Base-by-base conservation (phyloP, 2,329 filamentous ascomycete genomes). In the Ilyonectria destructans region DNA sequence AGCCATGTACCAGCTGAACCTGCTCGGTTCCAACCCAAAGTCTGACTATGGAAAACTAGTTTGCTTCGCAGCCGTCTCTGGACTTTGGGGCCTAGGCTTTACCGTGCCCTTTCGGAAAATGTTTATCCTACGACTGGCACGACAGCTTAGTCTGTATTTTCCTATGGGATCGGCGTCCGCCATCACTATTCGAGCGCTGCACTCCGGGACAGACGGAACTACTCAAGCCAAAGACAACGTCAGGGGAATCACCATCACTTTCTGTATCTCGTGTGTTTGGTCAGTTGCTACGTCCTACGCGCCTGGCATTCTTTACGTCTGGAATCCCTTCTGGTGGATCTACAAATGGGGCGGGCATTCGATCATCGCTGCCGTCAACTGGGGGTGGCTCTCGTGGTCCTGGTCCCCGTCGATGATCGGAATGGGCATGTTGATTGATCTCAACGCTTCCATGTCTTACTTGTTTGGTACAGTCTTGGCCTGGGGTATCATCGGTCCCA, bases 371-470 rank as follows among this genome's bases (percentile, higher is more conserved):
- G 54, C 12, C 54, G 17, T 23, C 17, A 31, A 57, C 54, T 57
- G 33, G 54, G 54, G 33, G 2, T 57, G 54, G 54, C 9, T 57
- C 6, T 37, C 54, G 6, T 57, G 54, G 54, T 26, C 8, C 9
- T 57, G 54, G 54, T 23, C 54, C 21, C 54, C 54, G 6, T 57
- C 54, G 3, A 10, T 57, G 12, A 57, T 57, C 31, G 33, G 54
- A 9, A 40, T 57, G 7, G 54, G 31, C n/a, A 57, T 57, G 54
- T 5, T 57, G 8, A 57, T 57, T 12, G 54, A 57, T 10, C 54
- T 40, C n/a, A 57, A 57, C 54, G 31, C 54, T 2, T 19, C 54
- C 2, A 9, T 43, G 54, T 57, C 54, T 5, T 43, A 40, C 35
- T 21, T 57, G 6, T n/a, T 43, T 13, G 54, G 54, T 33, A 43